These are phyloP conservation scores for Digitaria exilis DNA, from an alignment of 202 grass and related monocot genomes.

Conservation along the genomic window DNA sequence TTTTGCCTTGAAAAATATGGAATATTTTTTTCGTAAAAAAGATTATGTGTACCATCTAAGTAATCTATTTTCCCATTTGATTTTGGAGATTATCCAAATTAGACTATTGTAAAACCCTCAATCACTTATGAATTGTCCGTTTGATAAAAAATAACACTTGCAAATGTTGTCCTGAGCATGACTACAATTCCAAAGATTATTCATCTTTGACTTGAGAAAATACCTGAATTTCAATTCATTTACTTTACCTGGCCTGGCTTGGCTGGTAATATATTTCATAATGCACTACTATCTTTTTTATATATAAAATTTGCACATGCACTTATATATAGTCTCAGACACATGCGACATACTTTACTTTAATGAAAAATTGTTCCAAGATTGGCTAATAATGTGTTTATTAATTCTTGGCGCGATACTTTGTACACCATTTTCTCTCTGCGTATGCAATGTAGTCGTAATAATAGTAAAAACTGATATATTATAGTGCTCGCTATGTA, in stretches of 20 bases:
- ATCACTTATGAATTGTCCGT: not conserved
- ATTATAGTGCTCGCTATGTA: not conserved
- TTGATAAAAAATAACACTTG: not conserved
- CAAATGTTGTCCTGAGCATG: not conserved
- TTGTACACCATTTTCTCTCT: not conserved
- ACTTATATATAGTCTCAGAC: not conserved
- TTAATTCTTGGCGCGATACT: not conserved
- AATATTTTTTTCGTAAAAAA: too few relatives aligned
- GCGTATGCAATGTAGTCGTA: not conserved
- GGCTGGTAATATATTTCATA: not conserved
- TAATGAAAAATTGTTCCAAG: not conserved
- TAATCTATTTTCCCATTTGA: too few relatives aligned
- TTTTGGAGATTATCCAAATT: not conserved
- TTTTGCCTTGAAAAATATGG: too few relatives aligned
- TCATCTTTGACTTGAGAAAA: not conserved
- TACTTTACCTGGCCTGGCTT: not conserved
- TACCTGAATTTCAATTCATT: not conserved
- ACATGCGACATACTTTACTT: not conserved
- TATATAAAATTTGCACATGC: not conserved
- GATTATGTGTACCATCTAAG: too few relatives aligned
- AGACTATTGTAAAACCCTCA: not conserved
- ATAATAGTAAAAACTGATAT: not conserved
- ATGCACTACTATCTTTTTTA: not conserved
- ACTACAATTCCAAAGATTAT: not conserved
- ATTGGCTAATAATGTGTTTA: not conserved